phyloP scores from a whole-genome alignment of 2,329 filamentous ascomycete genomes.

The Stachybotrys chlorohalonatus region DNA sequence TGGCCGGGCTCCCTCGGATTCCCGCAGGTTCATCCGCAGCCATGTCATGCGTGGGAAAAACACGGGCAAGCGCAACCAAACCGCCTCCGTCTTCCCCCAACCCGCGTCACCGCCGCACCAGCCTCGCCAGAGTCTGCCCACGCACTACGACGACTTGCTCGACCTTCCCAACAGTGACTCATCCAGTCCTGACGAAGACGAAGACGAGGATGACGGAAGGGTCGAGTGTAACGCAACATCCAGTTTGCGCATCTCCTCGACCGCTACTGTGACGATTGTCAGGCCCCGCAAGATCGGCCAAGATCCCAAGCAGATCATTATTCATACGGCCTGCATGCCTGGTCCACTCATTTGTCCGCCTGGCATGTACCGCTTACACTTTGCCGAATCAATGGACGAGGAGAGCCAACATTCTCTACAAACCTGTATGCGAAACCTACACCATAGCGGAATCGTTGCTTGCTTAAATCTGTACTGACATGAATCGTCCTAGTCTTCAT shows the following conservation, averaged over 20 bases:
- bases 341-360: background rate
- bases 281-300: background rate
- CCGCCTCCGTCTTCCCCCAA: background rate
- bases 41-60: constrained; percentile 20
- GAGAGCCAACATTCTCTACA: background rate
- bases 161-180: background rate
- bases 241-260: background rate
- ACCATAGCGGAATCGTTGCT: too few species aligned
- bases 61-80: constrained; percentile 3
- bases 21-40: constrained; percentile 15
- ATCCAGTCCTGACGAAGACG: too few species aligned
- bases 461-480: too few species aligned
- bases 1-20: constrained; percentile 1
- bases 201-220: too few species aligned
- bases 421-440: background rate
- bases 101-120: background rate
- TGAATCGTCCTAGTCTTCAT: too few species aligned
- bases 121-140: background rate
- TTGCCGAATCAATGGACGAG: background rate
- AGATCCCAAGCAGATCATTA: background rate
- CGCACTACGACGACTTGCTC: background rate
- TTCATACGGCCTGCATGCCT: background rate
- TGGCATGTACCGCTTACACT: background rate
- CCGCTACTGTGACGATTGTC: background rate
- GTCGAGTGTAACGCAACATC: too few species aligned